Percentiles rank a stretch among this genome's conserved stretches.
Evolutionary conservation across 768 basidiomycete species (phyloP).

Genomic region (Lentinula boryana): DNA sequence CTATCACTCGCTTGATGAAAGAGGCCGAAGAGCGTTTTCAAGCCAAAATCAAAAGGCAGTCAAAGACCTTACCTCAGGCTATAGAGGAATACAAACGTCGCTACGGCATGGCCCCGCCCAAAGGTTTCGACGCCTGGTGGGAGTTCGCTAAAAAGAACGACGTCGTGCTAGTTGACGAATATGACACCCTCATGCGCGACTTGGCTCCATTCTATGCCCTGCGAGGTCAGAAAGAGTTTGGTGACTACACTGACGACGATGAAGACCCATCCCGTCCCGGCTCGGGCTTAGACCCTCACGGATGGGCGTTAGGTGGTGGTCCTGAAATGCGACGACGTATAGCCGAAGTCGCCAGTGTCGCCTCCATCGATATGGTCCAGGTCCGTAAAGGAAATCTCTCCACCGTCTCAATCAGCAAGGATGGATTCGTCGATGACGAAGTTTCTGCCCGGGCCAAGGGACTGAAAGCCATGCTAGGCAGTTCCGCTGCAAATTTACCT

Average conservation of each 20-base stretch:
- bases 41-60: slow-evolving; percentile 64
- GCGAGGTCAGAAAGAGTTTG: slow-evolving; percentile 62
- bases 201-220: slow-evolving; percentile 77
- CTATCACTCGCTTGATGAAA: slow-evolving; percentile 79
- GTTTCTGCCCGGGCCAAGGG: slow-evolving; percentile 74
- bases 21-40: slow-evolving; percentile 76
- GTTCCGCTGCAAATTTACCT: slow-evolving; percentile 37
- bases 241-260: slow-evolving; percentile 26
- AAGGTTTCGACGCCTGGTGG: slow-evolving; percentile 92
- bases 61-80: slow-evolving; percentile 71
- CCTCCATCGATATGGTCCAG: slow-evolving; percentile 80
- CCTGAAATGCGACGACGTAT: slow-evolving; percentile 1
- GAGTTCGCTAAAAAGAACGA: slow-evolving; percentile 64
- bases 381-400: slow-evolving; percentile 56
- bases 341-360: slow-evolving; percentile 29
- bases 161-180: slow-evolving; percentile 86
- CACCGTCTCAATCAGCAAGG: slow-evolving; percentile 50
- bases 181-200: slow-evolving; percentile 71
- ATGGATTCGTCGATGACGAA: slow-evolving; percentile 56
- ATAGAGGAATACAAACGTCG: slow-evolving; percentile 76
- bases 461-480: slow-evolving; percentile 68
- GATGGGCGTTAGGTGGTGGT: neutral
- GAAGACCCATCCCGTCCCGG: neutral
- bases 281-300: neutral
- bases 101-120: slow-evolving; percentile 76